Evolutionary conservation across 1,284 basidiomycete genomes (phyloP).

Genomic region (Leccinum pachyderme): DNA sequence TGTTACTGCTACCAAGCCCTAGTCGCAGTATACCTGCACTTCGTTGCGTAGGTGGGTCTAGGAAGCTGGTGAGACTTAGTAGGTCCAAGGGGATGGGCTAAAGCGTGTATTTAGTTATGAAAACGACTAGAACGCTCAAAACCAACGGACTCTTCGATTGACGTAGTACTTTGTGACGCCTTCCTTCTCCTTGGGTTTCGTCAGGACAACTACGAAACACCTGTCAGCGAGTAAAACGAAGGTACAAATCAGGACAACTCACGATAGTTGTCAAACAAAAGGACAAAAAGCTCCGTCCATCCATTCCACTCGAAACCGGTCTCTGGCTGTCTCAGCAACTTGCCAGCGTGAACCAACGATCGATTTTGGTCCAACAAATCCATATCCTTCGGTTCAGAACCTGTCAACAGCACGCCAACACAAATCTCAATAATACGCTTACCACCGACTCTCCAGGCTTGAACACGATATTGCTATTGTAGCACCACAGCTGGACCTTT

Average conservation of each 20-base stretch:
- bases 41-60: constrained; percentile 67
- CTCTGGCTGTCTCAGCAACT: constrained; percentile 81
- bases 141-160: constrained; percentile 66
- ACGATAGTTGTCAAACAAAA: constrained; percentile 94
- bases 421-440: constrained; percentile 31
- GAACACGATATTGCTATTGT: constrained; percentile 76
- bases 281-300: constrained; percentile 84
- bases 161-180: constrained; percentile 75
- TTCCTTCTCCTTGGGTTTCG: constrained; percentile 76
- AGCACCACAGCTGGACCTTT: constrained; percentile 85
- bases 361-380: constrained; percentile 82
- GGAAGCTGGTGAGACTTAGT: constrained; percentile 78
- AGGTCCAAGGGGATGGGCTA: constrained; percentile 90
- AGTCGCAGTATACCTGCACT: constrained; percentile 59
- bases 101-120: constrained; percentile 4
- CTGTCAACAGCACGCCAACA: constrained; percentile 2
- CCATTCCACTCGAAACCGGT: constrained; percentile 77
- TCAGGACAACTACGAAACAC: constrained; percentile 71
- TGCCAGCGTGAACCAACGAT: constrained; percentile 80
- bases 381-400: constrained; percentile 61
- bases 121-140: neutral
- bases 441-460: constrained; percentile 79
- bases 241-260: constrained; percentile 32
- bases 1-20: constrained; percentile 39
- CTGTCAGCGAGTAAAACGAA: constrained; percentile 8